These are phyloP conservation scores for Macadamia tetraphylla DNA, from an alignment of 164 flowering plant genomes.

Conservation along the genomic window DNA sequence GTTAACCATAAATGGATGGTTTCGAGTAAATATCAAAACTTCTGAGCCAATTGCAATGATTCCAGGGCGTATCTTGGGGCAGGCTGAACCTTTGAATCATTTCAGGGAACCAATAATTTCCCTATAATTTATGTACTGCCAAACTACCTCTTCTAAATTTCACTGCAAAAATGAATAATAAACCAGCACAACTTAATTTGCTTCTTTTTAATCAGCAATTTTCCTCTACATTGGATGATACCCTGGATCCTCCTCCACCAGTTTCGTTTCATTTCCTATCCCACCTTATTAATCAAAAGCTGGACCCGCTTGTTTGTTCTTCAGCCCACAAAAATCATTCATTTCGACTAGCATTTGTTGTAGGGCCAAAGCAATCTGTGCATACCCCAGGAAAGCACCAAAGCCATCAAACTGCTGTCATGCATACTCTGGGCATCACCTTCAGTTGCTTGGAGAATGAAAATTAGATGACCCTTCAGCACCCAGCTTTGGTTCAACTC, in stretches of 20 bases:
- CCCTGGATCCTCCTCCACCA: background rate
- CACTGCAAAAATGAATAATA: background rate
- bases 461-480: conserved; percentile 31
- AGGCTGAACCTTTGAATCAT: no score
- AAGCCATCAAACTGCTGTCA: conserved; percentile 2
- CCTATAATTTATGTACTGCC: no score
- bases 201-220: background rate
- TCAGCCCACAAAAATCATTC: background rate
- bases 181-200: background rate
- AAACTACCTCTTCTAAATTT: no score
- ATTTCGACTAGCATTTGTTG: background rate
- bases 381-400: conserved; percentile 1
- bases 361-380: background rate
- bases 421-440: background rate
- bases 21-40: no score
- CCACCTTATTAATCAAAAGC: no score
- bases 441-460: conserved; percentile 11
- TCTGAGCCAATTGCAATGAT: no score
- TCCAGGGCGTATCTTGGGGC: no score
- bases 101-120: no score
- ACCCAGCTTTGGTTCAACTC: conserved; percentile 29
- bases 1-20: no score
- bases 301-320: no score
- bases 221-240: background rate
- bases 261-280: background rate